Conservation (phyloP, 371 early-diverging fungal genomes). For the Phascolomyces articulosus region DNA sequence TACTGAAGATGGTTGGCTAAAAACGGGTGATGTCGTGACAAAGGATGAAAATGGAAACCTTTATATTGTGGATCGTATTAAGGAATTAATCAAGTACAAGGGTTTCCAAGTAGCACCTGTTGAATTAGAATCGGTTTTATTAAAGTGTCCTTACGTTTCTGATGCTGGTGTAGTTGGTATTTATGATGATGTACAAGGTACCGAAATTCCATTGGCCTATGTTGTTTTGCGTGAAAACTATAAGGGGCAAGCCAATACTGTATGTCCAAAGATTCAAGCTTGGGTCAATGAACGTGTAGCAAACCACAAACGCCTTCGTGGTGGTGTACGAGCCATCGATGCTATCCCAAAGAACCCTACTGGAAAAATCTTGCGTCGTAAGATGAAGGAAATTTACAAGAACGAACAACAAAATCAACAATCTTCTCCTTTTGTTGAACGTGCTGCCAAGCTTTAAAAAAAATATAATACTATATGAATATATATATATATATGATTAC, state of each 20-base stretch:
- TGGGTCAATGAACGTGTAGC: constrained; percentile 68
- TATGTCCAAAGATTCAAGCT: constrained; percentile 25
- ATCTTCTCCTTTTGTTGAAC: too few relatives aligned
- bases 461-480: too few relatives aligned
- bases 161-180: constrained; percentile 80
- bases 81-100: constrained; percentile 81
- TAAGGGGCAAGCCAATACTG: constrained; percentile 20
- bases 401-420: too few relatives aligned
- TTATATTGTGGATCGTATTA: constrained; percentile 69
- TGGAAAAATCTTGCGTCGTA: constrained; percentile 81
- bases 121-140: constrained; percentile 76
- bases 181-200: constrained; percentile 54
- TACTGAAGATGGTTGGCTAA: constrained; percentile 73
- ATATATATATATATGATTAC: too few relatives aligned
- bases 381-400: constrained; percentile 28
- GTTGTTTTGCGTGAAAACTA: constrained; percentile 56
- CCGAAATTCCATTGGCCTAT: constrained; percentile 81
- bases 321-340: constrained; percentile 74
- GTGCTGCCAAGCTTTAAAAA: too few relatives aligned
- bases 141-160: constrained; percentile 64
- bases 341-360: constrained; percentile 77
- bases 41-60: constrained; percentile 56
- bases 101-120: constrained; percentile 71
- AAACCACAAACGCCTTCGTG: constrained; percentile 77
- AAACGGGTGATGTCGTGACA: constrained; percentile 83